Base-by-base conservation (phyloP, 495 filamentous ascomycete genomes). In the Poronia punctata region DNA sequence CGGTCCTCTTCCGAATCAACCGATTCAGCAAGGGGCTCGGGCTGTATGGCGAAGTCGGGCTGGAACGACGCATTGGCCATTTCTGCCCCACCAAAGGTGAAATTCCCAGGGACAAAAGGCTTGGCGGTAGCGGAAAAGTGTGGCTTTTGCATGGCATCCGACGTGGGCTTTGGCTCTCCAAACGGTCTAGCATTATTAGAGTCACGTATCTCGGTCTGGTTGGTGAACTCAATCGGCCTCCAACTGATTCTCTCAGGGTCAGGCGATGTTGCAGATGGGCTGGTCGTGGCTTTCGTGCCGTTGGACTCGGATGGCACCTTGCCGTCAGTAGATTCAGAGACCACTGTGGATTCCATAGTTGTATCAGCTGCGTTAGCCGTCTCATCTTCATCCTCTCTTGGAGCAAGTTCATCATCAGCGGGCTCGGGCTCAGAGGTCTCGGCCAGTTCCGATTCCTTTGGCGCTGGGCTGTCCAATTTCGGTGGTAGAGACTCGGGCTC, bases 61-160 rank as follows among this genome's bases (percentile, higher is more conserved):
- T 59, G 49, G 24, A 51, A 53, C 3, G 49, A 20, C 22, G 49
- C 34, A 22, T 36, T 12, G 8, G 24, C 31, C 30, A 48, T 9
- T 22, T 48, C 36, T 20, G 24, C 39, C 16, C 35, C 31, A 23
- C 50, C 63, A 50, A 66, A 72, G n/a, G 34, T 56, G 52, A 65
- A 66, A 50, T 40, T 72, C 52, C 62, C 74, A 64, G 71, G 83
- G 68, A 62, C 72, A 51, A 88, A 88, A 4, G 80, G 68, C 53
- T 72, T 77, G 2, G 83, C 82, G 1, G 75, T 70, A 21, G 84
- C 77, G 24, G 82, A 86, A 17, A 89, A 68, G 5, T 76, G 77
- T 21, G 71, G 75, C 24, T 67, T 72, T 43, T 71, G 69, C 36
- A 70, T 66, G 32, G 70, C 56, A 39, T 52, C 49, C 39, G 62